Conservation (phyloP, 805 yeast species). For the Metschnikowia proteae region DNA sequence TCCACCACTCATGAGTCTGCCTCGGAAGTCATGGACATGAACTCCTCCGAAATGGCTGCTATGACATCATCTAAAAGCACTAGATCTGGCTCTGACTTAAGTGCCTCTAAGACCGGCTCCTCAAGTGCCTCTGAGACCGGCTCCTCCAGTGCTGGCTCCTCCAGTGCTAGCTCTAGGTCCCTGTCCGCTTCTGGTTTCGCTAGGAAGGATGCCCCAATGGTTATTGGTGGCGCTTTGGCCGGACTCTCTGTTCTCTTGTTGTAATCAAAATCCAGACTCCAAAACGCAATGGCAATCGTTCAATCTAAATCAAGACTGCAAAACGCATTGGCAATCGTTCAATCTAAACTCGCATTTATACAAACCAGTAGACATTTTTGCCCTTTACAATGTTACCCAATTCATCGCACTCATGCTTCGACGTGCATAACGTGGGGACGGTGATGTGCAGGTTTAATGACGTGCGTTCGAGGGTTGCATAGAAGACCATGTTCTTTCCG, state of each 20-base stretch:
- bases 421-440: no score
- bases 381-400: no score
- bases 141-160: constrained; percentile 1
- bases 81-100: not conserved
- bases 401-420: no score
- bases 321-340: not conserved
- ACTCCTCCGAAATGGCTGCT: not conserved
- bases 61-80: not conserved
- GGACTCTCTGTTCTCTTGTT: constrained; percentile 15
- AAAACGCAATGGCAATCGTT: not conserved
- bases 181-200: constrained; percentile 10
- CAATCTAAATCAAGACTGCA: no score
- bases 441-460: no score
- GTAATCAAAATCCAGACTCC: not conserved
- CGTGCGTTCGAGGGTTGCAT: no score
- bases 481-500: no score
- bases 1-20: not conserved
- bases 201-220: constrained; percentile 7
- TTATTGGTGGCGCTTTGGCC: constrained; percentile 13
- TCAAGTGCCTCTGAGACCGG: not conserved
- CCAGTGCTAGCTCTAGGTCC: not conserved
- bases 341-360: no score
- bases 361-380: no score
- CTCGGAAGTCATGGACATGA: not conserved
- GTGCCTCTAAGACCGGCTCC: not conserved